These are phyloP conservation scores for Wickerhamiella kurtzmanii DNA, from an alignment of 805 yeast genomes.

Conservation along the genomic window DNA sequence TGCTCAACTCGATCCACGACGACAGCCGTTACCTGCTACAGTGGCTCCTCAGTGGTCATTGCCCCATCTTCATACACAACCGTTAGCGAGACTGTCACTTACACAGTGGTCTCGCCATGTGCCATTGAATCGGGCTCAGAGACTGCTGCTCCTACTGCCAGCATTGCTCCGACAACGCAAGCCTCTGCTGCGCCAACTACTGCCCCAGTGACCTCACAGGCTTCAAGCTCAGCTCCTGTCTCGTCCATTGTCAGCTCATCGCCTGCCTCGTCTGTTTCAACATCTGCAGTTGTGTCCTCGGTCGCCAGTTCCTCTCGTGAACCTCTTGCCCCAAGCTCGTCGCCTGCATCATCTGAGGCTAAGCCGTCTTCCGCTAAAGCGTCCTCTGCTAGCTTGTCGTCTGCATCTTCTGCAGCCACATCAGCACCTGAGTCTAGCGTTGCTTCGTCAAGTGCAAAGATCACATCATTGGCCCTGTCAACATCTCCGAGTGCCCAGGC, in stretches of 20 bases:
- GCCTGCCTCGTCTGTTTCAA: neutral
- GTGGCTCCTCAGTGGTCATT: neutral
- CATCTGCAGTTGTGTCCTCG: neutral
- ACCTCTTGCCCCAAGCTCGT: no score
- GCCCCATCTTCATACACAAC: neutral
- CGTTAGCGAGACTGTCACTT: neutral
- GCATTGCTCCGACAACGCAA: neutral
- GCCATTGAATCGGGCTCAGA: neutral
- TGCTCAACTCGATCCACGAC: neutral
- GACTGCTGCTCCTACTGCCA: neutral
- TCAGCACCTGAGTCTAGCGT: no score
- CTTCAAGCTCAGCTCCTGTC: neutral
- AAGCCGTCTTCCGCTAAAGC: neutral
- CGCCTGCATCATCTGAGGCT: neutral
- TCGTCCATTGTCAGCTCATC: neutral
- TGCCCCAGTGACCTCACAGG: neutral
- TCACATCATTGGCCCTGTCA: no score
- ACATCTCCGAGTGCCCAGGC: no score
- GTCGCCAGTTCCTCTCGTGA: no score
- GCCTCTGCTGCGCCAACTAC: neutral
- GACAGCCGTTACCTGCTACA: neutral
- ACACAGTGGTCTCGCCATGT: neutral
- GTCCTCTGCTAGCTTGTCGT: neutral
- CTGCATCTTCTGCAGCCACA: neutral
- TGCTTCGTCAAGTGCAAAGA: no score